These are phyloP conservation scores for Fistulinella prunicolor DNA, from an alignment of 768 basidiomycete species.

Conservation along the genomic window DNA sequence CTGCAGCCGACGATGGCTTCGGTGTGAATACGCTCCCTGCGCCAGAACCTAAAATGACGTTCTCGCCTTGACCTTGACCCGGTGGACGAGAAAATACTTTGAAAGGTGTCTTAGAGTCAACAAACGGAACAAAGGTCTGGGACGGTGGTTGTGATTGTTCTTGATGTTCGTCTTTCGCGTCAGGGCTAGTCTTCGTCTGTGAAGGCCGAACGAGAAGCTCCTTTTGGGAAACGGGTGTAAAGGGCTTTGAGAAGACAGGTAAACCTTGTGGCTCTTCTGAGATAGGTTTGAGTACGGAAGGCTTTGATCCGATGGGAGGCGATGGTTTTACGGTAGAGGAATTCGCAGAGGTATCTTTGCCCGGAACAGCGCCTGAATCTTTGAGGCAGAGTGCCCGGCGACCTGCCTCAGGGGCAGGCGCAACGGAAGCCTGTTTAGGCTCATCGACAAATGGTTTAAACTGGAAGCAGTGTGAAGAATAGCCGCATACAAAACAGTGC, in stretches of 20 bases:
- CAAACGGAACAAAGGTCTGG: conserved; percentile 42
- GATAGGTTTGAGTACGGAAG: conserved; percentile 31
- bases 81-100: conserved; percentile 74
- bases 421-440: conserved; percentile 39
- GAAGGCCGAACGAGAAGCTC: conserved; percentile 31
- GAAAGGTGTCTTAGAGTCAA: conserved; percentile 40
- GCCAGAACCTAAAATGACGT: conserved; percentile 19
- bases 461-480: conserved; percentile 32
- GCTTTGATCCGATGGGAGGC: conserved; percentile 20
- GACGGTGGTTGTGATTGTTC: conserved; percentile 15
- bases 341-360: conserved; percentile 20
- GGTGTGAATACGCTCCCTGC: conserved; percentile 40
- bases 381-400: conserved; percentile 53
- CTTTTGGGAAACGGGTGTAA: conserved; percentile 52
- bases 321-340: conserved; percentile 24
- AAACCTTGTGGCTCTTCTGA: conserved; percentile 36
- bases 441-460: conserved; percentile 68
- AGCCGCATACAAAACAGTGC: background rate
- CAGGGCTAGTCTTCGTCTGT: conserved; percentile 17
- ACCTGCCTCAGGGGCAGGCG: conserved; percentile 28
- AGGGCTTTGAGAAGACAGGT: conserved; percentile 59
- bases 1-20: conserved; percentile 34
- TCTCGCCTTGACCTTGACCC: conserved; percentile 39
- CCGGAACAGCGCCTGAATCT: conserved; percentile 30
- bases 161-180: conserved; percentile 17